A percentile compares a stretch with the other conserved stretches of the same genome.
Conservation (phyloP, 306 rosid species). For the Astragalus membranaceus region DNA sequence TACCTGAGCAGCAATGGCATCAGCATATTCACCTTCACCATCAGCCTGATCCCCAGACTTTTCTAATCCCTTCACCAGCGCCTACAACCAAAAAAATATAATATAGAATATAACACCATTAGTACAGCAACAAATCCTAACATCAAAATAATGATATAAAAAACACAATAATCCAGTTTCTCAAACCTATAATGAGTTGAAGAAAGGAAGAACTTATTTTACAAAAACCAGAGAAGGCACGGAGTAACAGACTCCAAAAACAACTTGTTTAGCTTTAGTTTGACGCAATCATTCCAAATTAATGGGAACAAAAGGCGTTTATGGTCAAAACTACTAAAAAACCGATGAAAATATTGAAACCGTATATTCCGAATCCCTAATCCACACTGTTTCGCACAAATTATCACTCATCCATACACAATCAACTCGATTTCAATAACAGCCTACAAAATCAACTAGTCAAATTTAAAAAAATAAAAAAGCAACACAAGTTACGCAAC, state of each 20-base stretch:
- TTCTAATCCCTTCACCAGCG: conserved; percentile 63
- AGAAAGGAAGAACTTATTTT: background rate
- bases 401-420: background rate
- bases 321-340: background rate
- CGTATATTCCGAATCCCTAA: conserved; percentile 1
- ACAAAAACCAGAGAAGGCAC: background rate
- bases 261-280: background rate
- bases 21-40: conserved; percentile 55
- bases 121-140: background rate
- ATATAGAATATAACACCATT: background rate
- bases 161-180: background rate
- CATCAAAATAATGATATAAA: background rate
- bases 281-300: background rate
- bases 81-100: conserved; percentile 27
- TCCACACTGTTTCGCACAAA: background rate
- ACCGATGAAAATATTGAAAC: background rate
- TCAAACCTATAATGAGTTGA: background rate
- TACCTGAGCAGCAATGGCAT: conserved; percentile 80
- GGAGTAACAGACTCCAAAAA: background rate
- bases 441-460: background rate
- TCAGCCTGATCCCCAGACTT: conserved; percentile 56
- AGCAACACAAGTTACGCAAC: background rate
- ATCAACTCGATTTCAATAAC: background rate
- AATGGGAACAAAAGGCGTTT: background rate
- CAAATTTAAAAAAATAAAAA: background rate